Conservation (phyloP, 371 early-diverging fungal genomes). For the Mucor lusitanicus region DNA sequence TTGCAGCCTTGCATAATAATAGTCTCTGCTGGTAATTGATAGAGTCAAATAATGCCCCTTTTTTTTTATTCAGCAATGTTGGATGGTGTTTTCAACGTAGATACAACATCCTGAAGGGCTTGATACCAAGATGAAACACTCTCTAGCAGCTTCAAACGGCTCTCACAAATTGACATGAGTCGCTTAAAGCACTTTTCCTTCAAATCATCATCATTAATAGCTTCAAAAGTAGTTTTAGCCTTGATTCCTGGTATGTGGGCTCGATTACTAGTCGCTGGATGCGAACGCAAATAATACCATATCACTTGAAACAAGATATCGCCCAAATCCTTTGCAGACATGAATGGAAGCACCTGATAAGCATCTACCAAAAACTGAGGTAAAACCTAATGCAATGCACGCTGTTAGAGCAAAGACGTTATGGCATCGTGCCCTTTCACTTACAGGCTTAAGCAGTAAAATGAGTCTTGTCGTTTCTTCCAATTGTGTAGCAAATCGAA, state of each 20-base stretch:
- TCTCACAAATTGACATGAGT: constrained; percentile 21
- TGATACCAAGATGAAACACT: constrained; percentile 26
- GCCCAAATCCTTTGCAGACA: constrained; percentile 41
- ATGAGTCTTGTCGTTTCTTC: constrained; percentile 37
- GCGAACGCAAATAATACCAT: constrained; percentile 42
- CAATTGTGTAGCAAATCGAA: constrained; percentile 43
- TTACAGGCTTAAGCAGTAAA: constrained; percentile 27
- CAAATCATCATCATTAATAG: constrained; percentile 10
- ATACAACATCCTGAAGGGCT: constrained; percentile 4
- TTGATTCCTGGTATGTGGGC: constrained; percentile 26
- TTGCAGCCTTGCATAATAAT: no score
- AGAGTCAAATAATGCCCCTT: no score
- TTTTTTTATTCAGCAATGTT: background rate
- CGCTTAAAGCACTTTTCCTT: constrained; percentile 20
- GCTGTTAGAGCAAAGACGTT: background rate
- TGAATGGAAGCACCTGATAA: constrained; percentile 34
- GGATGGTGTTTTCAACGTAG: background rate
- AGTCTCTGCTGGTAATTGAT: no score
- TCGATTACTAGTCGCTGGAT: constrained; percentile 5
- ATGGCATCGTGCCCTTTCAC: constrained; percentile 1
- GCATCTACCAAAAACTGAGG: constrained; percentile 24
- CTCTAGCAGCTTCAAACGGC: constrained; percentile 19
- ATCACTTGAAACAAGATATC: constrained; percentile 31
- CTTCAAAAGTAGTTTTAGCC: background rate
- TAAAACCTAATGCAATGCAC: constrained; percentile 11